A percentile compares a stretch with the other conserved stretches of the same genome.
phyloP scores from a whole-genome alignment of 164 flowering plant genomes.

The Kingdonia uniflora region DNA sequence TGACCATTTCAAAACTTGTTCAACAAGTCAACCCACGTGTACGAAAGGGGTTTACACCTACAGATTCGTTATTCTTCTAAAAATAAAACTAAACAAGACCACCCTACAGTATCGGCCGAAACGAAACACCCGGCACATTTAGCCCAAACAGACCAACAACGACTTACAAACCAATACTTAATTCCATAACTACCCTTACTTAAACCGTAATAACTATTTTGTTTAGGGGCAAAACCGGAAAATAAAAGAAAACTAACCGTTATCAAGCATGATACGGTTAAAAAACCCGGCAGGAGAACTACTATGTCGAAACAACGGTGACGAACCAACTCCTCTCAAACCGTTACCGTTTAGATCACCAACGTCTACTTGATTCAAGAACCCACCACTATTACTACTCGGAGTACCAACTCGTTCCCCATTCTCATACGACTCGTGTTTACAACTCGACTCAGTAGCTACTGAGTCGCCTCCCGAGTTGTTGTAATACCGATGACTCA shows the following conservation, averaged over 20 bases:
- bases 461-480: not conserved
- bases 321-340: conserved; percentile 5
- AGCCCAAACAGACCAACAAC: no score
- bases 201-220: no score
- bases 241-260: conserved; percentile 16
- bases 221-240: not conserved
- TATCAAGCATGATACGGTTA: conserved; percentile 35
- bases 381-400: not conserved
- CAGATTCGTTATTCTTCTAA: no score
- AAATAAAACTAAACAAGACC: no score
- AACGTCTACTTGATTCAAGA: not conserved
- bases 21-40: no score
- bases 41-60: no score
- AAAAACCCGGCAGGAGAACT: conserved; percentile 79
- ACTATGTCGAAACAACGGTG: conserved; percentile 48
- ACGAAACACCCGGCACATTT: no score
- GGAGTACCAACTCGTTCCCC: not conserved
- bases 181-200: no score
- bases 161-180: no score
- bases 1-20: no score
- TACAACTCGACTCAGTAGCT: not conserved
- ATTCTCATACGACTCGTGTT: not conserved
- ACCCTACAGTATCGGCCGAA: no score
- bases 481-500: not conserved
- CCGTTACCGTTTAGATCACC: not conserved